A percentile compares a stretch with the other conserved stretches of the same genome.
phyloP scores from a whole-genome alignment of 257 asterid species.

The Petunia axillaris region DNA sequence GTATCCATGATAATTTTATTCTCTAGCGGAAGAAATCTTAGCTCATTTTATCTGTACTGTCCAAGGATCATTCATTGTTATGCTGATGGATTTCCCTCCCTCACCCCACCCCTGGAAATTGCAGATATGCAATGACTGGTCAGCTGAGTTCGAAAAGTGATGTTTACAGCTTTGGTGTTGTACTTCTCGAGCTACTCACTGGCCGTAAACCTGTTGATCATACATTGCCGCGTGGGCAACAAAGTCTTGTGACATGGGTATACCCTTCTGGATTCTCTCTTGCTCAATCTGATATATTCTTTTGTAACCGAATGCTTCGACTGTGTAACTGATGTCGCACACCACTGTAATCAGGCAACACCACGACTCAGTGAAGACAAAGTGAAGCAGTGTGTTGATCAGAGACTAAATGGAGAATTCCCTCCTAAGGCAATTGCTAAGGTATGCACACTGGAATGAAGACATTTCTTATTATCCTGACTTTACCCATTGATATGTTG shows the following conservation, averaged over 20 bases:
- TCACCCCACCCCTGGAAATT: neutral
- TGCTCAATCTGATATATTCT: neutral
- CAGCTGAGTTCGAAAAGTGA: slow-evolving; percentile 73
- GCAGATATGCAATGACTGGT: slow-evolving; percentile 77
- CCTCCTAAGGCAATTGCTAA: slow-evolving; percentile 81
- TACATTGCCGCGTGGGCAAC: slow-evolving; percentile 72
- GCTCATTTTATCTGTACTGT: too few species aligned
- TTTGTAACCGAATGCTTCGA: neutral
- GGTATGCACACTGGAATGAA: slow-evolving; percentile 36
- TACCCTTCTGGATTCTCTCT: slow-evolving; percentile 17
- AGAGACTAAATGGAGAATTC: slow-evolving; percentile 54
- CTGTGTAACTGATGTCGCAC: slow-evolving; percentile 5
- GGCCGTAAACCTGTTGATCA: slow-evolving; percentile 80
- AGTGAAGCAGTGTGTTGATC: slow-evolving; percentile 68
- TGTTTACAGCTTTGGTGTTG: slow-evolving; percentile 28
- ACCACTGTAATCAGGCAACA: slow-evolving; percentile 57
- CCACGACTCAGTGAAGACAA: slow-evolving; percentile 72
- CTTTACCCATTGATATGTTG: neutral
- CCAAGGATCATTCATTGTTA: too few species aligned
- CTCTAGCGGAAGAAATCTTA: too few species aligned
- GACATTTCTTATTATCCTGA: neutral
- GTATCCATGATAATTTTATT: too few species aligned
- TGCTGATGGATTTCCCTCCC: too few species aligned
- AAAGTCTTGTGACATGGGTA: slow-evolving; percentile 82
- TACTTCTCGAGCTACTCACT: slow-evolving; percentile 69